These are phyloP conservation scores for Gypsophila paniculata DNA, from an alignment of 179 eudicot genomes.

Conservation along the genomic window DNA sequence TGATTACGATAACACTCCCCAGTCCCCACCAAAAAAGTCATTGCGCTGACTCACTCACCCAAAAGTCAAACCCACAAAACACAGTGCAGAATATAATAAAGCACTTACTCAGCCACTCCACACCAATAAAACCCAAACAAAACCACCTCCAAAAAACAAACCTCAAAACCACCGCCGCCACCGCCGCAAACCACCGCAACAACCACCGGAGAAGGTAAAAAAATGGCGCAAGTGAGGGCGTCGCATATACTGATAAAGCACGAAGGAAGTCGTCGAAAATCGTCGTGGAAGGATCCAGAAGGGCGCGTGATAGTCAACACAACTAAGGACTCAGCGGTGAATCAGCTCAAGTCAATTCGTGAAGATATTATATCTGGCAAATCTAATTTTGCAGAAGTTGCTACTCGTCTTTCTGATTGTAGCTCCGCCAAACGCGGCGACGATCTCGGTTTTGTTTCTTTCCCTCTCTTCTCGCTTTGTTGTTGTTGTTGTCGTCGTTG, in stretches of 20 bases:
- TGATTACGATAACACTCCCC: too few relatives aligned
- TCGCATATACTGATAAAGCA: slow-evolving; percentile 80
- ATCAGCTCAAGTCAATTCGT: slow-evolving; percentile 58
- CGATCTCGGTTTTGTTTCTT: slow-evolving; percentile 58
- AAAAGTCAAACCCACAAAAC: too few relatives aligned
- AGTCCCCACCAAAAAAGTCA: too few relatives aligned
- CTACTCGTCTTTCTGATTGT: slow-evolving; percentile 55
- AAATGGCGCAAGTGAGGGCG: slow-evolving; percentile 58
- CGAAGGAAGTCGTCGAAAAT: slow-evolving; percentile 68
- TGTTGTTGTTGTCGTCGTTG: background rate
- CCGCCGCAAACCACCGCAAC: slow-evolving; percentile 21
- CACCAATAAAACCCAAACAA: too few relatives aligned
- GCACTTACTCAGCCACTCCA: too few relatives aligned
- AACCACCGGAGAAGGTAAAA: slow-evolving; percentile 25
- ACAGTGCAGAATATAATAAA: too few relatives aligned
- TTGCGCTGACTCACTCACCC: too few relatives aligned
- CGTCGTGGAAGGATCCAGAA: slow-evolving; percentile 95
- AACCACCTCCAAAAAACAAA: too few relatives aligned
- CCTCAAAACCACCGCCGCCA: slow-evolving; percentile 32
- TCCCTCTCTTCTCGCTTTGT: background rate
- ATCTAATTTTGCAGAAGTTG: slow-evolving; percentile 52
- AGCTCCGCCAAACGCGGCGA: slow-evolving; percentile 91
- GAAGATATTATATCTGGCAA: slow-evolving; percentile 63
- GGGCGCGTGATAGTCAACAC: slow-evolving; percentile 56
- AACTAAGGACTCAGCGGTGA: slow-evolving; percentile 58